Evolutionary conservation across 352 stramenopile species (phyloP).

Genomic region (Pythium insidiosum): DNA sequence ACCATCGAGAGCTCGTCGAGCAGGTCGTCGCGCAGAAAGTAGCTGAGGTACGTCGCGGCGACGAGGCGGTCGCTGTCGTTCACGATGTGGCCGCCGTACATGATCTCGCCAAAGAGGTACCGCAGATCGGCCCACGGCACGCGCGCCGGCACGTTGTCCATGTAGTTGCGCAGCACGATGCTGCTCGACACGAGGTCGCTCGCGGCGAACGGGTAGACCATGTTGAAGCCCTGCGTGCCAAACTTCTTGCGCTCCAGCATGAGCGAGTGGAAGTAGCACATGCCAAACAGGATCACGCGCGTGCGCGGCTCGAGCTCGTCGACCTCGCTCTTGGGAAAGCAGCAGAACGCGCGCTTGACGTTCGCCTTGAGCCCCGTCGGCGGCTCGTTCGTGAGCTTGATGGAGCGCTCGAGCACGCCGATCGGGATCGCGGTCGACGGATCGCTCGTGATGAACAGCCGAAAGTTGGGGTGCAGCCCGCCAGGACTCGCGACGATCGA

Average conservation of each 20-base stretch:
- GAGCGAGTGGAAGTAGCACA: constrained; percentile 91
- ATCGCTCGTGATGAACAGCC: constrained; percentile 88
- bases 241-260: constrained; percentile 92
- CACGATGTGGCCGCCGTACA: constrained; percentile 86
- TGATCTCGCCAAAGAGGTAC: constrained; percentile 86
- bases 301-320: constrained; percentile 82
- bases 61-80: constrained; percentile 81
- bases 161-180: constrained; percentile 87
- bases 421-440: constrained; percentile 82
- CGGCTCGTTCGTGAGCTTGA: constrained; percentile 88
- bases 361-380: constrained; percentile 85
- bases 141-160: constrained; percentile 84
- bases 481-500: constrained; percentile 20
- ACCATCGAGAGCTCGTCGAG: constrained; percentile 88
- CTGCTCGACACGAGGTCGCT: constrained; percentile 82
- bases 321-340: constrained; percentile 61
- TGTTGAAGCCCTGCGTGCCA: constrained; percentile 86
- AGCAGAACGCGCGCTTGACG: constrained; percentile 80
- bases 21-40: constrained; percentile 85
- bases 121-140: constrained; percentile 88
- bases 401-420: constrained; percentile 80
- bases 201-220: constrained; percentile 85
- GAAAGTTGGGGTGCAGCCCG: constrained; percentile 67
- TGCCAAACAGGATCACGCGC: constrained; percentile 82
- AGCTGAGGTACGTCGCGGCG: constrained; percentile 74